These are phyloP conservation scores for Nemania serpens DNA, from an alignment of 2,329 filamentous ascomycete genomes.

Conservation along the genomic window DNA sequence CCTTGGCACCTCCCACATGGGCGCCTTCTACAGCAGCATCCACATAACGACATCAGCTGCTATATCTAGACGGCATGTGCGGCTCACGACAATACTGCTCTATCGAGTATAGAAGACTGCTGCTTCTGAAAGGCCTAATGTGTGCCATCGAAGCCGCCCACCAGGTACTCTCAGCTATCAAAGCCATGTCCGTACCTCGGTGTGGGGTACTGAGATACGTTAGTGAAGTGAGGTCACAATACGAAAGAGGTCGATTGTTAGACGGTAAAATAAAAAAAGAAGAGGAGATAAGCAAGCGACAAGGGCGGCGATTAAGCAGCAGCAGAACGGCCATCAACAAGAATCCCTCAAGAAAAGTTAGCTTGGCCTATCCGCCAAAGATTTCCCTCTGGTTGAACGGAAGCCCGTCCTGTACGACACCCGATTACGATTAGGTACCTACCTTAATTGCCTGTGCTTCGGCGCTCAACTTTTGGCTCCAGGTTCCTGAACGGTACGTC, in stretches of 20 bases:
- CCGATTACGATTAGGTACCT: constrained; percentile 18
- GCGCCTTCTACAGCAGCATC: constrained; percentile 27
- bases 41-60: constrained; percentile 32
- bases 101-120: constrained; percentile 1
- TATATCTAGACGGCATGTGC: constrained; percentile 1
- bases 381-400: constrained; percentile 13
- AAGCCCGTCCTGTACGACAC: neutral
- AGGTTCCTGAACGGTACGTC: constrained; percentile 23
- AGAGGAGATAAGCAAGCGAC: constrained; percentile 19
- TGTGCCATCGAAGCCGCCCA: neutral
- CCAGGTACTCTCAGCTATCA: neutral
- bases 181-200: constrained; percentile 20
- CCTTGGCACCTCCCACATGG: constrained; percentile 71
- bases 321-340: constrained; percentile 13
- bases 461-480: constrained; percentile 28
- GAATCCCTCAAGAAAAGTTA: constrained; percentile 22
- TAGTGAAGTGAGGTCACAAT: constrained; percentile 31
- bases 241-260: constrained; percentile 19
- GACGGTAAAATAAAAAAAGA: constrained; percentile 16
- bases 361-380: constrained; percentile 13
- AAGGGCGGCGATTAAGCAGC: constrained; percentile 18
- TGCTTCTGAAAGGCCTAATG: constrained; percentile 2
- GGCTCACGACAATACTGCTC: constrained; percentile 1
- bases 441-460: constrained; percentile 16
- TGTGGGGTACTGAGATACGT: constrained; percentile 26